phyloP scores from a whole-genome alignment of 1,139 yeast genomes.

The Eremothecium sinecaudum region DNA sequence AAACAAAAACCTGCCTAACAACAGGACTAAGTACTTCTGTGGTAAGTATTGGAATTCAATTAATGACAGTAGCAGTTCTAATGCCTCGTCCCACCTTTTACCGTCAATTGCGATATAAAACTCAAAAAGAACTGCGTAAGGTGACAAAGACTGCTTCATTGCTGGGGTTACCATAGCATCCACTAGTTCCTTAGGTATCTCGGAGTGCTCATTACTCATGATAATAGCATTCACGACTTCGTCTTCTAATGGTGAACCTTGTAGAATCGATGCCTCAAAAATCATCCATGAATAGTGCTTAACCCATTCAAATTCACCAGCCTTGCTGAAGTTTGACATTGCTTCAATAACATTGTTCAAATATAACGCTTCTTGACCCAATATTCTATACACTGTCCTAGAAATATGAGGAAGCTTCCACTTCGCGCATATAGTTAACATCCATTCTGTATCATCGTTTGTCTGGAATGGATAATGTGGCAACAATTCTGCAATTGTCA shows the following conservation, averaged over 20 bases:
- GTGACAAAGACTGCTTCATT: slow-evolving; percentile 59
- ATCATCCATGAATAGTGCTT: slow-evolving; percentile 39
- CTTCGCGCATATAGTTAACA: slow-evolving; percentile 47
- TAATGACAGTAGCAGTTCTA: slow-evolving; percentile 40
- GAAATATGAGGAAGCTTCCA: slow-evolving; percentile 47
- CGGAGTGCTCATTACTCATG: slow-evolving; percentile 27
- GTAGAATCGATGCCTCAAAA: slow-evolving; percentile 53
- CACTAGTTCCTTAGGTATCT: slow-evolving; percentile 24
- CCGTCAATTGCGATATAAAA: slow-evolving; percentile 34
- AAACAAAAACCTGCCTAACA: slow-evolving; percentile 22
- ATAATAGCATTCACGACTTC: slow-evolving; percentile 46
- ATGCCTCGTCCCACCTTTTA: slow-evolving; percentile 28
- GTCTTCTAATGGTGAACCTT: slow-evolving; percentile 47
- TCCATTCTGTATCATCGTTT: slow-evolving; percentile 77
- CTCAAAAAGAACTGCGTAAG: slow-evolving; percentile 57
- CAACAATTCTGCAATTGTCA: slow-evolving; percentile 46
- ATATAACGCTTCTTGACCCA: slow-evolving; percentile 29
- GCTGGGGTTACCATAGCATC: slow-evolving; percentile 38
- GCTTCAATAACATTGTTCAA: slow-evolving; percentile 45
- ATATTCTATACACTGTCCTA: slow-evolving; percentile 37
- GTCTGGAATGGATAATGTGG: slow-evolving; percentile 53
- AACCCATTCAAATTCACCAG: slow-evolving; percentile 44
- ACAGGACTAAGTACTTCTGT: slow-evolving; percentile 36
- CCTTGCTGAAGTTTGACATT: slow-evolving; percentile 54
- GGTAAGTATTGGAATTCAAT: slow-evolving; percentile 62